phyloP scores from a whole-genome alignment of 2,329 filamentous ascomycete species.

The Penicillium sp. region DNA sequence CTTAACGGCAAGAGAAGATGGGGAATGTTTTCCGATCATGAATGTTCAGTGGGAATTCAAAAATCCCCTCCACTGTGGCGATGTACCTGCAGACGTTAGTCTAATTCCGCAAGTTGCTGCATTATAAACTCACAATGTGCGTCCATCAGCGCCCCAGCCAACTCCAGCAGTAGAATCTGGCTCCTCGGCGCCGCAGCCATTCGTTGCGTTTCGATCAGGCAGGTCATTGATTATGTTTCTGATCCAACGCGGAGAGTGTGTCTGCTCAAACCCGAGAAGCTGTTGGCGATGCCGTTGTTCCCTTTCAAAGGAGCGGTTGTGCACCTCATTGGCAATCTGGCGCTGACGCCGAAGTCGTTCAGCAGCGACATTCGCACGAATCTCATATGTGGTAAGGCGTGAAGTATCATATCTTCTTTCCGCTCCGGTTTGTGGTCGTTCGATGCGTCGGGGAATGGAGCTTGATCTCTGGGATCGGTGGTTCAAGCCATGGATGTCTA shows the following conservation, averaged over 20 bases:
- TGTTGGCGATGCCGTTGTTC: constrained; percentile 37
- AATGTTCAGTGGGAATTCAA: constrained; percentile 48
- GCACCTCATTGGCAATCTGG: constrained; percentile 36
- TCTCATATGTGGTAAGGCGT: constrained; percentile 32
- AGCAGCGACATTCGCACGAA: constrained; percentile 39
- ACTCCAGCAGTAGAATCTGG: constrained; percentile 47
- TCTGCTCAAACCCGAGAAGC: constrained; percentile 34
- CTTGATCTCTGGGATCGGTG: constrained; percentile 33
- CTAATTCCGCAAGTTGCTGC: too few species aligned
- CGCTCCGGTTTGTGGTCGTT: constrained; percentile 26
- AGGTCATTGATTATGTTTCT: constrained; percentile 38
- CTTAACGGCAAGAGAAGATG: constrained; percentile 42
- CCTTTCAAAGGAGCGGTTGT: constrained; percentile 28
- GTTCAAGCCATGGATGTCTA: constrained; percentile 23
- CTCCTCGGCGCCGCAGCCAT: constrained; percentile 35
- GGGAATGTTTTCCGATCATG: constrained; percentile 50
- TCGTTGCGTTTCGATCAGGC: constrained; percentile 32
- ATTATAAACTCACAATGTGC: constrained; percentile 45
- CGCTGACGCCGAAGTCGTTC: constrained; percentile 42
- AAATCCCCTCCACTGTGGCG: constrained; percentile 49
- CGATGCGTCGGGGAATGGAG: constrained; percentile 35
- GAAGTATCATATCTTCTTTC: constrained; percentile 30
- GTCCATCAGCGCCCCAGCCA: constrained; percentile 48
- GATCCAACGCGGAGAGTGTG: constrained; percentile 39
- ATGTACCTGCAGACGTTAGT: constrained; percentile 40